Base-by-base conservation (phyloP, 371 early-diverging fungal genomes). In the Rhizomucor pusillus region DNA sequence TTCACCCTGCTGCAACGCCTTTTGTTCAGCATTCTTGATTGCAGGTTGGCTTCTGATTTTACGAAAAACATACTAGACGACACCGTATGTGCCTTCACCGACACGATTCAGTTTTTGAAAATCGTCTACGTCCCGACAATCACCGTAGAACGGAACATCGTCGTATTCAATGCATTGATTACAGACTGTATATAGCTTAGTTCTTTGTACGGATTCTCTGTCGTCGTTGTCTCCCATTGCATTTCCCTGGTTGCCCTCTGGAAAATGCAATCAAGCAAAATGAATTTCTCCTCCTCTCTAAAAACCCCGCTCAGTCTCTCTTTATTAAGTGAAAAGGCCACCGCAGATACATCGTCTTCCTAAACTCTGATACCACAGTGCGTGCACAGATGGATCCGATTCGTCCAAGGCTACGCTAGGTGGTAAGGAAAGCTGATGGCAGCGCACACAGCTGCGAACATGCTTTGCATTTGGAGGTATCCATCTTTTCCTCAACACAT, bases 51-150 rank as follows among this genome's bases (percentile, higher is more conserved):
- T 16, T 5, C 25, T 9, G 9, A 19, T 12, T 47, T 16, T 16
- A 41, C 43, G 11, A 16, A 19, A 50, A 9, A 67, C 81, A 66
- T 79, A 83, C 84, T 86, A 94, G 6, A 94, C 95, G 19, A 92
- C 85, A n/a, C 95, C 96, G 65, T 90, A 91, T 16, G 91, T 91
- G 52, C 91, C 91, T 62, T 89, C 87, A 43, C 90, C 90, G 3
- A 89, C 76, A 51, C 84, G 75, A 62, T 81, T 81, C n/a, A 87
- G 54, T 57, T 85, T 85, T 50, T 86, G 75, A 59, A 83, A 89
- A 35, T 83, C 81, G 18, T 87, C 84, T 0, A 87, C 85, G 44
- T 81, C 73, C 24, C 82, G 71, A 49, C 86, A 87, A 33, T 70
- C 65, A 5, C 89, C 89, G 50, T 63, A 77, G 46, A 77, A 77